Percentiles rank a stretch among this genome's conserved stretches.
These are phyloP conservation scores for Candida tetrigidarum DNA, from an alignment of 1,139 yeast species.

Conservation along the genomic window DNA sequence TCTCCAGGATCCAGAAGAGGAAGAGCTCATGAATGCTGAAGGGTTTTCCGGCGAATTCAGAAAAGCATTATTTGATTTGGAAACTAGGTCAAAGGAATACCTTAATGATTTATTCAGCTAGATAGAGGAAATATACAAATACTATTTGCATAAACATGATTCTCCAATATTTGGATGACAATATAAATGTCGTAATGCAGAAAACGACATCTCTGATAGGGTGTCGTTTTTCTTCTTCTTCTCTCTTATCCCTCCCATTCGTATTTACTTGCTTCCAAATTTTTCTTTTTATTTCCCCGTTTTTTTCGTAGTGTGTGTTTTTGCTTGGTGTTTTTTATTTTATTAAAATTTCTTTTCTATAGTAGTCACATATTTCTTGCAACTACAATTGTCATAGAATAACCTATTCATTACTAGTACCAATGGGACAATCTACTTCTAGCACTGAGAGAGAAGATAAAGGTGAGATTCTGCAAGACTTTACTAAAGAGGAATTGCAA, in stretches of 20 bases:
- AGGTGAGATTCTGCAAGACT: conserved; percentile 17
- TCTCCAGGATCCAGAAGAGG: conserved; percentile 30
- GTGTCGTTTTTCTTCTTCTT: background rate
- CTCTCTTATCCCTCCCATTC: too few species aligned
- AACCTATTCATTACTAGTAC: background rate
- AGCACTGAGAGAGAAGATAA: conserved; percentile 18
- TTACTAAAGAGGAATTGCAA: conserved; percentile 24
- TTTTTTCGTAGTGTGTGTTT: background rate
- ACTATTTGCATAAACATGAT: background rate
- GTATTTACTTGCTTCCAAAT: background rate
- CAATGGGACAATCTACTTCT: conserved; percentile 24
- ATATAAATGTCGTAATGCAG: background rate
- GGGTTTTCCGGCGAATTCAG: conserved; percentile 27
- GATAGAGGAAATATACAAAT: background rate
- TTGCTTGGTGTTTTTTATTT: background rate
- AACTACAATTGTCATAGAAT: background rate
- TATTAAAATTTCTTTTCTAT: background rate
- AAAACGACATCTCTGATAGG: background rate
- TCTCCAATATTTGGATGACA: too few species aligned
- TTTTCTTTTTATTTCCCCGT: background rate
- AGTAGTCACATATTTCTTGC: background rate
- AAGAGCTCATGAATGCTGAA: conserved; percentile 25
- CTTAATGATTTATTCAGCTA: conserved; percentile 24
- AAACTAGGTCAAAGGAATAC: conserved; percentile 34
- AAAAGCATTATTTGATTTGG: conserved; percentile 30